Conservation (phyloP, 495 filamentous ascomycete species). For the Talaromyces borbonicus region DNA sequence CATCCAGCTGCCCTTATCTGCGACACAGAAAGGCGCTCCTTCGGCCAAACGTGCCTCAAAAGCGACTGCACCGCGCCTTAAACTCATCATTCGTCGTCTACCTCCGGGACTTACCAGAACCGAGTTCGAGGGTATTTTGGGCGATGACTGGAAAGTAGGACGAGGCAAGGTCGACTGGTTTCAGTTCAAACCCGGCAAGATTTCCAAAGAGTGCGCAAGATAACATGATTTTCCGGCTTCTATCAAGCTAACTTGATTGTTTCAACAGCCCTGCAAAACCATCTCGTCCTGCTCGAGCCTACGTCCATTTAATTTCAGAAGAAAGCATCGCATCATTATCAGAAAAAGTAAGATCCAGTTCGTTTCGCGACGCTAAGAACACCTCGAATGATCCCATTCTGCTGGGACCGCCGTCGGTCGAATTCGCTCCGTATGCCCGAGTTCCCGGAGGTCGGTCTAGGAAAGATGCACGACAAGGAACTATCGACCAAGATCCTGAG, state of each 20-base stretch:
- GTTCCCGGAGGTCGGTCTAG: slow-evolving; percentile 59
- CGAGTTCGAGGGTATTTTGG: slow-evolving; percentile 65
- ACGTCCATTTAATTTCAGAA: slow-evolving; percentile 59
- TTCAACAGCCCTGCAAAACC: slow-evolving; percentile 59
- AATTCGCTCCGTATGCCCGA: slow-evolving; percentile 75
- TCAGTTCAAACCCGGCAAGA: slow-evolving; percentile 67
- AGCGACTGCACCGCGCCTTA: slow-evolving; percentile 55
- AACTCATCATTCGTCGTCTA: slow-evolving; percentile 75
- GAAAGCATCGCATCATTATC: slow-evolving; percentile 50
- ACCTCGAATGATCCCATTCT: slow-evolving; percentile 57
- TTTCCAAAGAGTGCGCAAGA: slow-evolving; percentile 66
- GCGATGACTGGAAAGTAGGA: slow-evolving; percentile 73
- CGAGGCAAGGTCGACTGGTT: slow-evolving; percentile 78
- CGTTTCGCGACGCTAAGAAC: slow-evolving; percentile 66
- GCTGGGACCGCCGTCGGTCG: slow-evolving; percentile 63
- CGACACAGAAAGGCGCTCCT: slow-evolving; percentile 44
- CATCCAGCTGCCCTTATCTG: slow-evolving; percentile 47
- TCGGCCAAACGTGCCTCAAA: slow-evolving; percentile 42
- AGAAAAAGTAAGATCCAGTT: slow-evolving; percentile 51
- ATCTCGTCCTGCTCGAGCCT: slow-evolving; percentile 66
- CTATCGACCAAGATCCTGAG: slow-evolving; percentile 90
- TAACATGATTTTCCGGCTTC: slow-evolving; percentile 14
- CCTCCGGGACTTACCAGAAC: slow-evolving; percentile 74
- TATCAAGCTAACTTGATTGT: slow-evolving; percentile 12
- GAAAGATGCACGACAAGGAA: slow-evolving; percentile 78